phyloP scores from a whole-genome alignment of 1,139 yeast species.

The Pichia cactophila region DNA sequence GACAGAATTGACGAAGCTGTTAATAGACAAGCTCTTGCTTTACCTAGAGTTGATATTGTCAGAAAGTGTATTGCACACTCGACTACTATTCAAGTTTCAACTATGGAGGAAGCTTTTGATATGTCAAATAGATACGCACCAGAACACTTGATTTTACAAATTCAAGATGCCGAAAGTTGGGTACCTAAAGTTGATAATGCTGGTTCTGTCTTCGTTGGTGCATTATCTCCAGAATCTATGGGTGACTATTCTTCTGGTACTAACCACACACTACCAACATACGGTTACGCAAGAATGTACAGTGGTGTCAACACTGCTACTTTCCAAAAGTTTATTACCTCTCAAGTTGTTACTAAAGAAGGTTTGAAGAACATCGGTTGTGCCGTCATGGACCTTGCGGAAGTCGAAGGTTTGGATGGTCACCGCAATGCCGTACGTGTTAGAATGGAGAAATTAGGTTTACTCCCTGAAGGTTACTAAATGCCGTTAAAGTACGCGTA shows the following conservation, averaged over 20 bases:
- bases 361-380: constrained; percentile 85
- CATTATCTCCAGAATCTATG: constrained; percentile 93
- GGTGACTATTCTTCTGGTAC: constrained; percentile 98
- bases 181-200: constrained; percentile 81
- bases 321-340: constrained; percentile 89
- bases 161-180: constrained; percentile 64
- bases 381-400: constrained; percentile 96
- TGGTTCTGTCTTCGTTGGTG: constrained; percentile 94
- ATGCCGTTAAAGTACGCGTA: too few species aligned
- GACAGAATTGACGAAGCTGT: constrained; percentile 72
- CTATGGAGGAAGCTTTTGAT: constrained; percentile 69
- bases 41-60: constrained; percentile 91
- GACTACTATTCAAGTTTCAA: constrained; percentile 59
- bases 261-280: constrained; percentile 95
- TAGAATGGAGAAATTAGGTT: constrained; percentile 75
- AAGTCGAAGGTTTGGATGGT: constrained; percentile 92
- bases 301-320: constrained; percentile 96
- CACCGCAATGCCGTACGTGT: constrained; percentile 95
- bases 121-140: constrained; percentile 92
- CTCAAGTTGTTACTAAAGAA: constrained; percentile 79
- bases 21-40: constrained; percentile 69
- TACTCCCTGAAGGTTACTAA: constrained; percentile 17
- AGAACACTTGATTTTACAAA: constrained; percentile 90
- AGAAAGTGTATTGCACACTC: constrained; percentile 91
- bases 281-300: constrained; percentile 96